phyloP scores from a whole-genome alignment of 2,329 filamentous ascomycete genomes.

The Neofusicoccum sp. region DNA sequence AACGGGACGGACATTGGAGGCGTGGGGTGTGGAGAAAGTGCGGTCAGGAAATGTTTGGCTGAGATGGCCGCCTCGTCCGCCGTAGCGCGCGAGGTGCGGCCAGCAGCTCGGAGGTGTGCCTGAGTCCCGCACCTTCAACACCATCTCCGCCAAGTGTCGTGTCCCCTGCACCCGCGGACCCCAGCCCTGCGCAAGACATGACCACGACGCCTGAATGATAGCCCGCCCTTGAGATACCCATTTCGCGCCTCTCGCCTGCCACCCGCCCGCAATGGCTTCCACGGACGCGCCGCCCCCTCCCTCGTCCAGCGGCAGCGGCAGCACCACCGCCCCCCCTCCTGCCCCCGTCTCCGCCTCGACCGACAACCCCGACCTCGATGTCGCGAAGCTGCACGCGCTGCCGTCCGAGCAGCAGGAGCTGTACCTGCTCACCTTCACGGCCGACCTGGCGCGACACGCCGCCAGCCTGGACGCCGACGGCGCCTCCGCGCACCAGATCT shows the following conservation, averaged over 20 bases:
- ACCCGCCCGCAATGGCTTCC: constrained; percentile 16
- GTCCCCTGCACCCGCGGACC: neutral
- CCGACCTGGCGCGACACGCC: constrained; percentile 80
- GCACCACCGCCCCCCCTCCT: neutral
- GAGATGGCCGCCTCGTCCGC: constrained; percentile 4
- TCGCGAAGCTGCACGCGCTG: constrained; percentile 84
- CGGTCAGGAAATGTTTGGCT: neutral
- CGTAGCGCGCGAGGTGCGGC: constrained; percentile 8
- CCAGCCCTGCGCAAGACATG: neutral
- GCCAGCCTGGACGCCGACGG: constrained; percentile 73
- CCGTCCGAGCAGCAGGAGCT: constrained; percentile 95
- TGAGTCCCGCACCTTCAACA: constrained; percentile 4
- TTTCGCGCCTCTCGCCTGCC: neutral
- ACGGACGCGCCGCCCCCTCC: constrained; percentile 27
- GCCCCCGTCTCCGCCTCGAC: neutral
- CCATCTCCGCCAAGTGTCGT: constrained; percentile 3
- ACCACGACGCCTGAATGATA: constrained; percentile 1
- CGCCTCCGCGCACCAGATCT: constrained; percentile 85
- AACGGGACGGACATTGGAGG: constrained; percentile 5
- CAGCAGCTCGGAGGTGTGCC: constrained; percentile 17
- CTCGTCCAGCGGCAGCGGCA: constrained; percentile 39
- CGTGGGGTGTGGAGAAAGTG: neutral
- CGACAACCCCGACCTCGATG: constrained; percentile 76
- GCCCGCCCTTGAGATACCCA: constrained; percentile 3
- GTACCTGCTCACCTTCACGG: constrained; percentile 86